A percentile compares a stretch with the other conserved stretches of the same genome.
Evolutionary conservation across 192 early-diverging fungal genomes (phyloP).

Genomic region (Pecoramyces ruminantium): DNA sequence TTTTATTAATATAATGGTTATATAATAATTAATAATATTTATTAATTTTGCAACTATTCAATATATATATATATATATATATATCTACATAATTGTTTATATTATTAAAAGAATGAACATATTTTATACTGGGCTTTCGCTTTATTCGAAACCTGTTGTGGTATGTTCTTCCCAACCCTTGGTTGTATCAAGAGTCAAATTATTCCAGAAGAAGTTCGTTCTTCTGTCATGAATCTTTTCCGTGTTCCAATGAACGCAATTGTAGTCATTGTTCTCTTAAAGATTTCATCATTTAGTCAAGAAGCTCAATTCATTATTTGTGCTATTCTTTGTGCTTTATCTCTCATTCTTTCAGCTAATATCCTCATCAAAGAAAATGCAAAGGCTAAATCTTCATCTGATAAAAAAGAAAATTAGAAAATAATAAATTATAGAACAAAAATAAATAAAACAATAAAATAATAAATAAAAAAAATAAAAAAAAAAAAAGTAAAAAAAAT

Average conservation of each 20-base stretch:
- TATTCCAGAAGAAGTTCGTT: slow-evolving; percentile 35
- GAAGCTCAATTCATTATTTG: slow-evolving; percentile 29
- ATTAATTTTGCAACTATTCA: too few relatives aligned
- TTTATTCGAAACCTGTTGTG: slow-evolving; percentile 33
- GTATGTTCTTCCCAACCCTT: slow-evolving; percentile 34
- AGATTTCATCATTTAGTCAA: slow-evolving; percentile 15
- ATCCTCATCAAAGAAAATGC: not conserved
- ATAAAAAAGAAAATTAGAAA: not conserved
- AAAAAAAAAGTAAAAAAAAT: not conserved
- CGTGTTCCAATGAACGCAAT: slow-evolving; percentile 45
- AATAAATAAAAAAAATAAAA: not conserved
- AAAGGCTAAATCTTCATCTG: not conserved
- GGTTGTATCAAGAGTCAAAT: slow-evolving; percentile 23
- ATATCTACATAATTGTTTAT: too few relatives aligned
- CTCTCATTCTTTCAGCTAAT: not conserved
- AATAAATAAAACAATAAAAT: too few relatives aligned
- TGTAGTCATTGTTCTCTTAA: slow-evolving; percentile 20
- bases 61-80: too few relatives aligned
- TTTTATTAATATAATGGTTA: too few relatives aligned
- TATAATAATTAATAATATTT: too few relatives aligned
- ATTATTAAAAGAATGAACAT: slow-evolving; percentile 6
- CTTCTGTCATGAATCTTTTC: slow-evolving; percentile 35
- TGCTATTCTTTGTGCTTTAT: slow-evolving; percentile 1
- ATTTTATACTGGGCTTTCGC: slow-evolving; percentile 21
- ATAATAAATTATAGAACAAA: not conserved